These are phyloP conservation scores for Coemansia sp. DNA, from an alignment of 192 early-diverging fungal genomes.

Conservation along the genomic window DNA sequence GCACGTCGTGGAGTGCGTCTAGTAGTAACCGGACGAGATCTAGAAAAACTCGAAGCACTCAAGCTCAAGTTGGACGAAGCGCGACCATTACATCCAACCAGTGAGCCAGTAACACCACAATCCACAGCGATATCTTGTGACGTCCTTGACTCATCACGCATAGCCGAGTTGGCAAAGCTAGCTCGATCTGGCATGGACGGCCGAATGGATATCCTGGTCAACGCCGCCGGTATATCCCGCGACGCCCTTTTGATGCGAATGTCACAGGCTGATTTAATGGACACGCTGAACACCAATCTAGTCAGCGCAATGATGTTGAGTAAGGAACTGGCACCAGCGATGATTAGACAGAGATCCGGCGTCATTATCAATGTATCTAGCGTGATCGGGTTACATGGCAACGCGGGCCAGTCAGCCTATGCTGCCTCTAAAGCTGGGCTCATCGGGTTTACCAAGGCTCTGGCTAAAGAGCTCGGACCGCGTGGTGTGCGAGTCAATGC, in stretches of 20 bases:
- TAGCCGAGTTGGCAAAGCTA: neutral
- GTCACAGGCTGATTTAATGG: slow-evolving; percentile 50
- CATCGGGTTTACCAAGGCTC: slow-evolving; percentile 81
- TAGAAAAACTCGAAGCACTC: slow-evolving; percentile 29
- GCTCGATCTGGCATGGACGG: neutral
- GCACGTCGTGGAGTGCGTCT: slow-evolving; percentile 60
- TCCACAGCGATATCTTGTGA: slow-evolving; percentile 16
- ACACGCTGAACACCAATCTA: slow-evolving; percentile 70
- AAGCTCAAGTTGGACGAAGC: slow-evolving; percentile 5
- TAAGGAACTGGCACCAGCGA: slow-evolving; percentile 38
- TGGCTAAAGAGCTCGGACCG: slow-evolving; percentile 80
- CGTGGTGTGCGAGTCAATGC: slow-evolving; percentile 75
- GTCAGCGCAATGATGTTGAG: slow-evolving; percentile 67
- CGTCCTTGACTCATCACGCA: slow-evolving; percentile 8
- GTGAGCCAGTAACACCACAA: neutral
- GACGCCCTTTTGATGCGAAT: slow-evolving; percentile 60
- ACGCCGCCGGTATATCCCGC: slow-evolving; percentile 56
- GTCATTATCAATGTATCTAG: slow-evolving; percentile 88
- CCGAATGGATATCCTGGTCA: slow-evolving; percentile 35
- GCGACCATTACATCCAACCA: neutral
- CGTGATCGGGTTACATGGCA: slow-evolving; percentile 64
- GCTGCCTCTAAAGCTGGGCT: slow-evolving; percentile 86
- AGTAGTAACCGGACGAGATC: slow-evolving; percentile 63
- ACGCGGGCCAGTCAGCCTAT: slow-evolving; percentile 63
- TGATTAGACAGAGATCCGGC: slow-evolving; percentile 39